Evolutionary conservation across 2,329 filamentous ascomycete genomes (phyloP), one percentile per base, ranked within the genome.

Genomic region (Fusarium palustre): DNA sequence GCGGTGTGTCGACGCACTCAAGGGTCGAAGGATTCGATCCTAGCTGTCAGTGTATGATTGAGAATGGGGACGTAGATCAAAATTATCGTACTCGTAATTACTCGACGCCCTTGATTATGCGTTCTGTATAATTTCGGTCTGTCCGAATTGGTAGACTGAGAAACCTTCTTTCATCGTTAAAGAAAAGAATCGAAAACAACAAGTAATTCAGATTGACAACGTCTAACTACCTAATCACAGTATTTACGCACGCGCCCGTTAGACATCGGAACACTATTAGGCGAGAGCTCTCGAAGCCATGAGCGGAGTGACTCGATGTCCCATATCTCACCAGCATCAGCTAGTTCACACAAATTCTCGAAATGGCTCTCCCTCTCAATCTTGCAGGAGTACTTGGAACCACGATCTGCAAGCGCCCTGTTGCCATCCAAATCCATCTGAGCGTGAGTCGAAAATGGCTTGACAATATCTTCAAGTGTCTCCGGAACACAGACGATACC

Each of bases 281-380:
- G 59, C 12, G 56, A 46, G 8, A 62, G 39, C 7, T 20, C 36
- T 2, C 45, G n/a, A 8, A 62, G 28, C 59, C 59, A 62, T 25
- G 38, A 43, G 12, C 59, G 56, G 0, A 62, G 31, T 5, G 59
- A 62, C 9, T 60, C 59, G 15, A 62, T 46, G 7, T 62, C 59
- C 56, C 59, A 62, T 11, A 62, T 39, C 20, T 60, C 56, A 22
- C 46, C 59, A 4, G 20, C 18, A 20, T 61, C 59, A 39, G 59
- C 59, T 12, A 61, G 9, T 1, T 61, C 59, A 13, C 33, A 43
- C 3, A 61, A 11, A 11, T 61, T 60, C n/a, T 13, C 38, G 1
- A 60, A 60, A 20, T 60, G 55, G 4, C 39, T 53, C 1, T 15
- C 43, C 2, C 39, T 43, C 7, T 60, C 45, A 3, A 61, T 45